A percentile compares a stretch with the other conserved stretches of the same genome.
Conservation (phyloP, 1,284 basidiomycete species). For the Ceratobasidium papillatum region DNA sequence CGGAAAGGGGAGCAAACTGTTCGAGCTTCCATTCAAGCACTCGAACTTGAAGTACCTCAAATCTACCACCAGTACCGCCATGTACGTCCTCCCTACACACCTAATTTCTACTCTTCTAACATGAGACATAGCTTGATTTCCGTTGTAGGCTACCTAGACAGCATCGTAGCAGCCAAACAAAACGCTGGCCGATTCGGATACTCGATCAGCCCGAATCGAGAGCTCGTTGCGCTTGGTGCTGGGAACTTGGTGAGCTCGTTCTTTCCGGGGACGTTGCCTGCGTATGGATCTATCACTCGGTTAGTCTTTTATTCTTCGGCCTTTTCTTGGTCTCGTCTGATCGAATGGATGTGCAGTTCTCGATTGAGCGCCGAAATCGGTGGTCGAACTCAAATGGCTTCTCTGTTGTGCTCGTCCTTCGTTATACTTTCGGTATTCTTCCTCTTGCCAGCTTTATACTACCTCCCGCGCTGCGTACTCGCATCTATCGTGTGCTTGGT, state of each 20-base stretch:
- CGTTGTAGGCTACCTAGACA: constrained; percentile 81
- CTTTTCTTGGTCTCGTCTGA: constrained; percentile 13
- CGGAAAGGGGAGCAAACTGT: constrained; percentile 62
- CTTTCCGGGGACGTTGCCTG: constrained; percentile 85
- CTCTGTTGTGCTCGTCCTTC: constrained; percentile 76
- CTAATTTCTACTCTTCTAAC: constrained; percentile 19
- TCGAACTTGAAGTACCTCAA: constrained; percentile 70
- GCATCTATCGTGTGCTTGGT: constrained; percentile 83
- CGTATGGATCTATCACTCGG: constrained; percentile 89
- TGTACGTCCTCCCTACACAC: constrained; percentile 59
- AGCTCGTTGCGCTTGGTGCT: constrained; percentile 82
- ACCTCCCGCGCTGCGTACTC: constrained; percentile 82
- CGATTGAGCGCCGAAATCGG: constrained; percentile 88
- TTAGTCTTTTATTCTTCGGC: constrained; percentile 47
- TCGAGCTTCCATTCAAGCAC: constrained; percentile 69
- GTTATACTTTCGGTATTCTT: constrained; percentile 88
- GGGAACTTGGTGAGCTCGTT: constrained; percentile 83
- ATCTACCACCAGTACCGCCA: constrained; percentile 78
- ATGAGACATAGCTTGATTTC: constrained; percentile 65
- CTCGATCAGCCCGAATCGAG: constrained; percentile 89
- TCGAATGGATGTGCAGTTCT: constrained; percentile 59
- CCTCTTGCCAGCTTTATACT: constrained; percentile 80
- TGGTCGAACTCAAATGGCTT: constrained; percentile 87
- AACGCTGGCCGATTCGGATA: constrained; percentile 85
- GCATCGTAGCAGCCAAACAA: constrained; percentile 87